These are phyloP conservation scores for Dictyostelium intermedium DNA, from an alignment of 78 protist genomes.

Conservation along the genomic window DNA sequence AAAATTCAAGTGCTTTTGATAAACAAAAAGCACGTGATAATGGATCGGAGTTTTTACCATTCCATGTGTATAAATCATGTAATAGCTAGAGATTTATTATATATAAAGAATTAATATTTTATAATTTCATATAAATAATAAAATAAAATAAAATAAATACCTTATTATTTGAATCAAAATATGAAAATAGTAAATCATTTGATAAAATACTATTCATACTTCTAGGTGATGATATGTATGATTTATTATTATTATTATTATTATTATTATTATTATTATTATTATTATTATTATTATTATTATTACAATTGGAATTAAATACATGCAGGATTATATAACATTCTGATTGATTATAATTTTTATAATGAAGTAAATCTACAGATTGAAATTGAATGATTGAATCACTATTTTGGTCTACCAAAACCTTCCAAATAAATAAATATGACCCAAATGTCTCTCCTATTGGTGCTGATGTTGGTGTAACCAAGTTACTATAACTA, in stretches of 20 bases:
- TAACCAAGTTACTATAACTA: background rate
- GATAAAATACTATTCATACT: background rate
- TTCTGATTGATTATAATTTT: constrained; percentile 17
- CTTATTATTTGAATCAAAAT: background rate
- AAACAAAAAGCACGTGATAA: constrained; percentile 56
- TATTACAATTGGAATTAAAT: background rate
- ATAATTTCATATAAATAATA: too few relatives aligned
- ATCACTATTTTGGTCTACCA: background rate
- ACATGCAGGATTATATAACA: constrained; percentile 72
- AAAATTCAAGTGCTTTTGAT: constrained; percentile 54
- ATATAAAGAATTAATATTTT: too few relatives aligned
- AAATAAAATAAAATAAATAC: background rate
- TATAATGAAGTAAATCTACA: constrained; percentile 33
- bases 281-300: too few relatives aligned
- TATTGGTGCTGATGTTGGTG: background rate
- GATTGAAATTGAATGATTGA: constrained; percentile 12
- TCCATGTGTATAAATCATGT: constrained; percentile 65
- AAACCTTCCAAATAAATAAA: constrained; percentile 52
- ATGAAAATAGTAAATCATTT: background rate
- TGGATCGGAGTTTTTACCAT: constrained; percentile 51
- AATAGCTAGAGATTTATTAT: background rate
- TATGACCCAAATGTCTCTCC: constrained; percentile 40
- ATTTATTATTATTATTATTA: too few relatives aligned
- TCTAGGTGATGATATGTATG: background rate
- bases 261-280: too few relatives aligned